Base-by-base conservation (phyloP, 176 grass and related monocot genomes). In the Canna indica region DNA sequence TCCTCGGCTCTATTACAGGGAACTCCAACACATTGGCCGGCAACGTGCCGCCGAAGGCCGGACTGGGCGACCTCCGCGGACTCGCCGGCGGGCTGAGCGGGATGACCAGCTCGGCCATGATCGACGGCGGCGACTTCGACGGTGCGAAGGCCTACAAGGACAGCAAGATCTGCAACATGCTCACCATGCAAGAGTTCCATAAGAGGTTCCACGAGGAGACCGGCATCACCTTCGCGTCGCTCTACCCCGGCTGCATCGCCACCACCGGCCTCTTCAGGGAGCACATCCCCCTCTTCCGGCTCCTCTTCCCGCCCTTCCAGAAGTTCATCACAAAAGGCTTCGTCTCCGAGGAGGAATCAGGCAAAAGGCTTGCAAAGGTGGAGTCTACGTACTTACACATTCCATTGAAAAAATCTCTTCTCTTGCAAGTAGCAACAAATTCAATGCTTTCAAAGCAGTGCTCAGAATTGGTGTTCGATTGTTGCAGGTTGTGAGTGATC, bases 81-180 rank as follows among this genome's bases (percentile, higher is more conserved):
- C 67, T 95, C 26, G 82, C 82, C 33, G 82, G 77, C 0, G 85
- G 83, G 0, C 66, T 96, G 15, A 73, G 73, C 0, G 85, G 17
- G 48, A 59, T 11, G 69, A 78, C 12, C 10, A 78, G 84, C 0
- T 96, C 92, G 5, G 78, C 88, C 65, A 96, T 96, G 92, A 89
- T 96, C 62, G 88, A 96, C 70, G 92, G 88, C 1, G 79, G 85
- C 29, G 75, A 56, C 60, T 96, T 96, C 73, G 83, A 96, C 47
- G 92, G 92, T 15, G 92, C 92, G 2, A 96, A 96, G 81, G 92
- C 92, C 14, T 96, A 96, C 88, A 96, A 91, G 81, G 92, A 96
- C 74, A 96, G 92, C 88, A 96, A 96, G 88, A 78, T 96, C 29
- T 96, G 92, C 81, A 96, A 96, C 79, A 96, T 96, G 92, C 79